These are phyloP conservation scores for Hypoxylon sp. DNA, from an alignment of 2,329 filamentous ascomycete genomes.

Conservation along the genomic window DNA sequence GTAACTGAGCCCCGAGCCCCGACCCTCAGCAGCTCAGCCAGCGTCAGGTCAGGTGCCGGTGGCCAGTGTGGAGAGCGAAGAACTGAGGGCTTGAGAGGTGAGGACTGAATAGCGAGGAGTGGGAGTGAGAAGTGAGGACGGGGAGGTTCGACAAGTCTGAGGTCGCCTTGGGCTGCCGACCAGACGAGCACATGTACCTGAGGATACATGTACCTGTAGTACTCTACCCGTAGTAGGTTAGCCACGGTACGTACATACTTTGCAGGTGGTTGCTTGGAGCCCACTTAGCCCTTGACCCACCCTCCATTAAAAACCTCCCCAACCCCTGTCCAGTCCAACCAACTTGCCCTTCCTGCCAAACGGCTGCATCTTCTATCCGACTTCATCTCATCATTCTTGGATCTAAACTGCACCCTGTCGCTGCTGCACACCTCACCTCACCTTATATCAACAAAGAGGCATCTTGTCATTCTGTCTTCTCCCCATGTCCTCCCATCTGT, in stretches of 20 bases:
- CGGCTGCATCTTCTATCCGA: conserved; percentile 46
- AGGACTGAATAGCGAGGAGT: too few relatives aligned
- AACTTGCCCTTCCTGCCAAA: conserved; percentile 42
- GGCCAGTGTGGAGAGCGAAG: conserved; percentile 31
- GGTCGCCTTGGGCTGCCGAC: too few relatives aligned
- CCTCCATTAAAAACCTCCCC: conserved; percentile 17
- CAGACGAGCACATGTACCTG: too few relatives aligned
- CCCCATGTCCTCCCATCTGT: conserved; percentile 6
- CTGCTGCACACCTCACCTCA: neutral
- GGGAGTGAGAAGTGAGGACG: too few relatives aligned
- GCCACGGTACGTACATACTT: too few relatives aligned
- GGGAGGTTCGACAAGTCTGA: conserved; percentile 40
- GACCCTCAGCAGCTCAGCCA: too few relatives aligned
- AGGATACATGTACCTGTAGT: too few relatives aligned
- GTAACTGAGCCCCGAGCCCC: too few relatives aligned
- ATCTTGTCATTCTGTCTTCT: conserved; percentile 1
- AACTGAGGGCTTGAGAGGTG: too few relatives aligned
- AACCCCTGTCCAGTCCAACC: conserved; percentile 43
- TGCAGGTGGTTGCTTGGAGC: too few relatives aligned
- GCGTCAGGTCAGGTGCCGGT: too few relatives aligned
- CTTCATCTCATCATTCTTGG: conserved; percentile 45
- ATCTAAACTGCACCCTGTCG: conserved; percentile 26
- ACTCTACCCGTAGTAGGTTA: too few relatives aligned
- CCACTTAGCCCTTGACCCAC: conserved; percentile 24
- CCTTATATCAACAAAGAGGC: conserved; percentile 23